These are phyloP conservation scores for Colletotrichum viniferum DNA, from an alignment of 2,329 filamentous ascomycete genomes.

Conservation along the genomic window DNA sequence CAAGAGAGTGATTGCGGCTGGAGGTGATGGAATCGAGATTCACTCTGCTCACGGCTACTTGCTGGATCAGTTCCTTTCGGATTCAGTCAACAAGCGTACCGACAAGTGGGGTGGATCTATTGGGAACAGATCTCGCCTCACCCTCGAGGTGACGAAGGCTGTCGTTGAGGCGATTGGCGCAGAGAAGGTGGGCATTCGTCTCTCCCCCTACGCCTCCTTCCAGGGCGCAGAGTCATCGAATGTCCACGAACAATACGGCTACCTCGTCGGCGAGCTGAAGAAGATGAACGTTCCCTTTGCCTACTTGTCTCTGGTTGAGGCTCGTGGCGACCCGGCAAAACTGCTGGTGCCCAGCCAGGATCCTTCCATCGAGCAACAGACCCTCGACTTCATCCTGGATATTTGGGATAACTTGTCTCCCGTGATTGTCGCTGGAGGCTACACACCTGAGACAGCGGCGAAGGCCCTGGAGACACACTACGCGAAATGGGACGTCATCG, in stretches of 20 bases:
- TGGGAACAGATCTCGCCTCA: constrained; percentile 50
- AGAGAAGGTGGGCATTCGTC: constrained; percentile 42
- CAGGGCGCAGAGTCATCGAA: constrained; percentile 27
- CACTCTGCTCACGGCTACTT: constrained; percentile 59
- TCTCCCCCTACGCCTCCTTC: constrained; percentile 34
- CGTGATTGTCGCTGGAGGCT: constrained; percentile 30
- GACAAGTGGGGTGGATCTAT: constrained; percentile 56
- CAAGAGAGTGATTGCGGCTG: constrained; percentile 58
- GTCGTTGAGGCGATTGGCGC: constrained; percentile 26
- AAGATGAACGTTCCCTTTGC: constrained; percentile 27
- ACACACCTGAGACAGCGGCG: constrained; percentile 22
- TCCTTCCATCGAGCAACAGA: constrained; percentile 30
- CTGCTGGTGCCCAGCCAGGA: constrained; percentile 39
- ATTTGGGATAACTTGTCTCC: constrained; percentile 31
- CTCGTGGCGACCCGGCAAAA: constrained; percentile 26
- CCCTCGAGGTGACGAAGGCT: constrained; percentile 48
- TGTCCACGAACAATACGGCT: constrained; percentile 24
- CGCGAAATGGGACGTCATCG: constrained; percentile 30
- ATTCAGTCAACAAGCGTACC: constrained; percentile 41
- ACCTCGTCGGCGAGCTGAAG: constrained; percentile 30
- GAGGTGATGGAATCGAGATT: constrained; percentile 68
- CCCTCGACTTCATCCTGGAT: constrained; percentile 33
- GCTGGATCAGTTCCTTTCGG: constrained; percentile 60
- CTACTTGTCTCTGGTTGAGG: constrained; percentile 33
- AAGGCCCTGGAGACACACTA: constrained; percentile 28